Evolutionary conservation across 495 filamentous ascomycete species (phyloP).

Genomic region (Tuber melanosporum): DNA sequence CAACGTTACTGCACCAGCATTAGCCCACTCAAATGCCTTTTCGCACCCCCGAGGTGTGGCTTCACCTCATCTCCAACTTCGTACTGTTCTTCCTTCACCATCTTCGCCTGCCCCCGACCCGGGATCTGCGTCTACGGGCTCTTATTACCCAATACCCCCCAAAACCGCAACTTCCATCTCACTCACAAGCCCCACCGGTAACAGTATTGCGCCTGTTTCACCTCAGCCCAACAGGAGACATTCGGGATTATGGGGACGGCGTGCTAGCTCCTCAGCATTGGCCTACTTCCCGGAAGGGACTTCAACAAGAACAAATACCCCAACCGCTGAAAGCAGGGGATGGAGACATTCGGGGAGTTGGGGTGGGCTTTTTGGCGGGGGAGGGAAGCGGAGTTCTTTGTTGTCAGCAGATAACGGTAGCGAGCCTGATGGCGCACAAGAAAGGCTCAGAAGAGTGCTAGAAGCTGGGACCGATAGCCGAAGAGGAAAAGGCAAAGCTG

Average conservation of each 20-base stretch:
- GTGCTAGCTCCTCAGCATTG: constrained; percentile 23
- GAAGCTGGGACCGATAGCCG: not conserved
- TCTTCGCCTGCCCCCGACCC: constrained; percentile 6
- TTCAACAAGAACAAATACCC: constrained; percentile 6
- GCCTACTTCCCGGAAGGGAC: constrained; percentile 20
- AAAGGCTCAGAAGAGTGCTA: constrained; percentile 1
- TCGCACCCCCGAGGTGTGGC: constrained; percentile 17
- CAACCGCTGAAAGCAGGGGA: constrained; percentile 9
- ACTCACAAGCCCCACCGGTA: constrained; percentile 23
- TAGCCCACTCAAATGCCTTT: constrained; percentile 12
- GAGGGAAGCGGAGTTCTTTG: not conserved
- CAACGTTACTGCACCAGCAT: constrained; percentile 16
- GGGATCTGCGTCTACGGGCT: constrained; percentile 20
- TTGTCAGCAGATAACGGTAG: not conserved
- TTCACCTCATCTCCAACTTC: constrained; percentile 36
- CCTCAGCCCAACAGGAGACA: constrained; percentile 11
- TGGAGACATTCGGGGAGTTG: constrained; percentile 26
- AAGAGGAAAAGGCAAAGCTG: constrained; percentile 1
- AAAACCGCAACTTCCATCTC: constrained; percentile 35
- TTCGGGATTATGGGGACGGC: constrained; percentile 24
- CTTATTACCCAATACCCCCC: constrained; percentile 36
- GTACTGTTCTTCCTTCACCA: constrained; percentile 36
- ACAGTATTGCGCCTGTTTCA: constrained; percentile 12
- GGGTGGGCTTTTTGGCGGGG: constrained; percentile 32
- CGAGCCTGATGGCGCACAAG: not conserved